These are phyloP conservation scores for Penicillium arizonense DNA, from an alignment of 495 filamentous ascomycete species.

Conservation along the genomic window DNA sequence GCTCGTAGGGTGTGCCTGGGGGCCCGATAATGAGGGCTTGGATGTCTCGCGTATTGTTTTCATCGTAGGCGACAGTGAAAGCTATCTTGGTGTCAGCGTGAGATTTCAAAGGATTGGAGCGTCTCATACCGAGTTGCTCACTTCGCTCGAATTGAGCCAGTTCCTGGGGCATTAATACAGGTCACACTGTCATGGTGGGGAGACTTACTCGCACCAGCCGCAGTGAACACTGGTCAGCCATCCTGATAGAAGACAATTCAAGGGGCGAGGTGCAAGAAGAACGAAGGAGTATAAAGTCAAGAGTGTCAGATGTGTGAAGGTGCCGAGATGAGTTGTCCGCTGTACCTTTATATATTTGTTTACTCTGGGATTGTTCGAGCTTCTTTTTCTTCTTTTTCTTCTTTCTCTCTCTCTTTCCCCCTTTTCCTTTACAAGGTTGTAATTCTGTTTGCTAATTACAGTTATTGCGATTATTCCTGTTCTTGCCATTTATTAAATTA, in stretches of 20 bases:
- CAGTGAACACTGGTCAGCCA: slow-evolving; percentile 18
- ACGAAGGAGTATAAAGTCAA: too few relatives aligned
- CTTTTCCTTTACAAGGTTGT: too few relatives aligned
- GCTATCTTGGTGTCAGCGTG: slow-evolving; percentile 9
- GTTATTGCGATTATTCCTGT: too few relatives aligned
- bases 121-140: slow-evolving; percentile 16
- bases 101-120: background rate
- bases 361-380: too few relatives aligned
- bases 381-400: too few relatives aligned
- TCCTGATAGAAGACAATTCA: background rate
- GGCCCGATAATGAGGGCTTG: slow-evolving; percentile 88
- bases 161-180: slow-evolving; percentile 11
- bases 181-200: background rate
- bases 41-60: slow-evolving; percentile 85
- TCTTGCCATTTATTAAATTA: too few relatives aligned
- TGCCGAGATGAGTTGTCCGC: too few relatives aligned
- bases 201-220: slow-evolving; percentile 17
- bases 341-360: too few relatives aligned
- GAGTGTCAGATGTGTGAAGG: too few relatives aligned
- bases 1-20: slow-evolving; percentile 93
- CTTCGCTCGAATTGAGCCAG: slow-evolving; percentile 12
- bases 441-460: too few relatives aligned
- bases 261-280: background rate
- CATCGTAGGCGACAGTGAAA: slow-evolving; percentile 66
- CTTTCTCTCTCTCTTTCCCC: too few relatives aligned